Conservation (phyloP, 345 rosid species). For the Nasturtium officinale region DNA sequence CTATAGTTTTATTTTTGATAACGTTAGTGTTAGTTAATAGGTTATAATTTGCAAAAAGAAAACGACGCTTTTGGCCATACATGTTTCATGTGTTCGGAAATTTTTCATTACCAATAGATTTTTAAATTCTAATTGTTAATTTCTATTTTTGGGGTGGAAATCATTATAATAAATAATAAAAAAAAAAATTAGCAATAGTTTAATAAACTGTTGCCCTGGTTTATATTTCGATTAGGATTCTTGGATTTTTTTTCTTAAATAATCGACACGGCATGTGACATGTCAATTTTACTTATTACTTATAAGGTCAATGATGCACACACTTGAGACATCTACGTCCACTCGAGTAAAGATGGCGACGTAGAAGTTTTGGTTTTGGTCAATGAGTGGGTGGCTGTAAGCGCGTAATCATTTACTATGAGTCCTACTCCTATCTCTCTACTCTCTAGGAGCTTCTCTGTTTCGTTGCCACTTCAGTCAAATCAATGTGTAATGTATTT, state of each 20-base stretch:
- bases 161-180: no score
- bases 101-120: neutral
- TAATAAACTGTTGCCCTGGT: neutral
- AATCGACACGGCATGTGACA: neutral
- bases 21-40: neutral
- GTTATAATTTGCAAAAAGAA: neutral
- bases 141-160: neutral
- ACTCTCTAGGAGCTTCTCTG: neutral
- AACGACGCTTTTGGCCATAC: neutral
- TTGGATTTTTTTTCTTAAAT: neutral
- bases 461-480: neutral
- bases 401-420: neutral
- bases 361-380: neutral
- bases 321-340: neutral
- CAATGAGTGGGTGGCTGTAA: slow-evolving; percentile 17
- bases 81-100: neutral
- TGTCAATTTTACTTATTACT: neutral
- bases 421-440: neutral
- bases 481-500: neutral
- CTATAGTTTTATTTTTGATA: neutral
- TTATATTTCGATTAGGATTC: neutral
- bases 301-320: neutral
- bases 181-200: no score
- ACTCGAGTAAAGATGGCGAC: neutral
- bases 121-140: neutral